Evolutionary conservation across 495 filamentous ascomycete species (phyloP), one percentile per base, ranked within the genome.

Genomic region (Annulohypoxylon nitens): DNA sequence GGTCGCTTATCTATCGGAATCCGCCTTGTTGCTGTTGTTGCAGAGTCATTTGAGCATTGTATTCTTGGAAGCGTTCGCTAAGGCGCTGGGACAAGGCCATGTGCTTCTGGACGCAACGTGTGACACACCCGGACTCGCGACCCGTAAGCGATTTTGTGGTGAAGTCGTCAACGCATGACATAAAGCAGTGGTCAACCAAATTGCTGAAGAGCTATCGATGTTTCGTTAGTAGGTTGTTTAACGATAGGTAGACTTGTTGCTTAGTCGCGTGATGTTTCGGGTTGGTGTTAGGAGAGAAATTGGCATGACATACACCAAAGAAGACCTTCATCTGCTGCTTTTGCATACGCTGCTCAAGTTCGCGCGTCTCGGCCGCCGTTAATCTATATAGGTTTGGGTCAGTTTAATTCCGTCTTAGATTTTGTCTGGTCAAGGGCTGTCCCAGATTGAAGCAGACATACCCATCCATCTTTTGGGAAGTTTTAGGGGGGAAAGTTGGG

Each of bases 301-400:
- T 37, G 37, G 11, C 2, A 65, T 45, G 18, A 86, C 86, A 81
- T 88, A 98, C 96, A 73, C 88, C 92, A 92, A 98, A 97, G 80
- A 99, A 98, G 71, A 98, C 95, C 85, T 97, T 97, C 88, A 98
- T 91, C 85, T 99, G 96, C 83, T 94, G 95, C 83, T 91, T 91
- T 85, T 98, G 93, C 88, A 98, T 93, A 82, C 95, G 93, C 81
- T 86, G 76, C 77, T 95, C 90, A 80, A 99, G 91, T 87, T 98
- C 93, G 81, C 92, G 91, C 84, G 94, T 92, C 84, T 99, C 96
- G 64, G 90, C 81, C 74, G 88, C 81, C 68, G 90, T 94, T 81
- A 99, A 93, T 75, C 83, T 86, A 50, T 20, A 48, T 8, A 30
- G 30, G 30, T 18, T 18, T 5, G 43, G 55, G 7, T 58, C 12